These are phyloP conservation scores for Zymoseptoria tritici DNA, from an alignment of 2,329 filamentous ascomycete genomes.

Conservation along the genomic window DNA sequence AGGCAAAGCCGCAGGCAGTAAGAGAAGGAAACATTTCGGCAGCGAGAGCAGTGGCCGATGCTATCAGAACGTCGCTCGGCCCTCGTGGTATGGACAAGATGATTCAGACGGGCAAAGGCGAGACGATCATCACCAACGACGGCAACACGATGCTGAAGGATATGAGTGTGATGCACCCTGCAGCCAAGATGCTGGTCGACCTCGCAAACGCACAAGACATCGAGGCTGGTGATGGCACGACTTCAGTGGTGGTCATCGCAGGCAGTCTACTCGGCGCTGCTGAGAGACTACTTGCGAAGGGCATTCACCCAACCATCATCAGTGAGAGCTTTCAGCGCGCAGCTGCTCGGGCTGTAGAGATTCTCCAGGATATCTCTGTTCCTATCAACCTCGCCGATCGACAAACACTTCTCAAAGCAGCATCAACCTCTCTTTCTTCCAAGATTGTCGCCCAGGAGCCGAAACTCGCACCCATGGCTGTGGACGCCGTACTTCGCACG, in stretches of 20 bases:
- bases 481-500: conserved; percentile 90
- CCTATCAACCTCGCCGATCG: conserved; percentile 86
- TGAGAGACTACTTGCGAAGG: conserved; percentile 82
- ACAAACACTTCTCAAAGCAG: conserved; percentile 84
- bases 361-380: conserved; percentile 91
- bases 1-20: conserved; percentile 98
- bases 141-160: conserved; percentile 98
- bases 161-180: conserved; percentile 99
- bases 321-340: conserved; percentile 96
- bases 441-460: conserved; percentile 99
- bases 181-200: conserved; percentile 98
- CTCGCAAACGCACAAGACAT: conserved; percentile 96
- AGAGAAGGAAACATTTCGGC: conserved; percentile 95
- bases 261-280: conserved; percentile 90
- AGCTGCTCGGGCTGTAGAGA: conserved; percentile 76
- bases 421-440: conserved; percentile 92
- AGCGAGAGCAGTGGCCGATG: conserved; percentile 94
- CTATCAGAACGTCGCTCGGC: conserved; percentile 91
- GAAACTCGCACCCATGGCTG: conserved; percentile 94
- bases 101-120: conserved; percentile 94
- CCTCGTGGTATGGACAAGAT: conserved; percentile 97
- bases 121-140: conserved; percentile 99
- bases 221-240: conserved; percentile 96
- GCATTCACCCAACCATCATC: conserved; percentile 94
- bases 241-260: conserved; percentile 95